phyloP scores from a whole-genome alignment of 106 monocot species.

The Iris macrosiphon region DNA sequence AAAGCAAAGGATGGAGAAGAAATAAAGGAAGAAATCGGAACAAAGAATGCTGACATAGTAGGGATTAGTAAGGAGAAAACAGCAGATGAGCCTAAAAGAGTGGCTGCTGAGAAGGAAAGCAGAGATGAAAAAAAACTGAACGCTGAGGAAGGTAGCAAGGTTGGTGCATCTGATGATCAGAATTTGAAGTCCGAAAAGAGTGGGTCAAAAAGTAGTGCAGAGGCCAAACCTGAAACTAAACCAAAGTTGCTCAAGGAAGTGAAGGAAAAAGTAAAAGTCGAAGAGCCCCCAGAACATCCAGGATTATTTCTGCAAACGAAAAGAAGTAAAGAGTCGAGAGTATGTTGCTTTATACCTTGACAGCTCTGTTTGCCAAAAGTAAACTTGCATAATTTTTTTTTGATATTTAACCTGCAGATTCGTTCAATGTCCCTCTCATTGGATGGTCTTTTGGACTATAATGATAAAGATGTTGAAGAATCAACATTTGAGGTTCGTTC shows the following conservation, averaged over 20 bases:
- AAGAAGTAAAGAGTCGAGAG: constrained; percentile 56
- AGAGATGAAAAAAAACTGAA: constrained; percentile 27
- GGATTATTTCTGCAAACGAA: constrained; percentile 71
- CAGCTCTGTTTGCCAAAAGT: too few relatives aligned
- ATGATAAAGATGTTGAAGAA: constrained; percentile 87
- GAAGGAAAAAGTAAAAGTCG: constrained; percentile 43
- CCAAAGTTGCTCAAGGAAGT: constrained; percentile 35
- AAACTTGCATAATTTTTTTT: not conserved
- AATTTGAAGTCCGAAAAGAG: constrained; percentile 12
- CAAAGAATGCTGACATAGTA: not conserved
- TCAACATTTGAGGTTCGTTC: constrained; percentile 88
- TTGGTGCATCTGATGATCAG: constrained; percentile 5
- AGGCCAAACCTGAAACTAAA: constrained; percentile 32
- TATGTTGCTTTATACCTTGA: constrained; percentile 20
- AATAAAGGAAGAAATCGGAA: not conserved
- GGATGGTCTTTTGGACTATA: constrained; percentile 90
- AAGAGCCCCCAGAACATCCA: constrained; percentile 62
- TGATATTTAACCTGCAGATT: constrained; percentile 34
- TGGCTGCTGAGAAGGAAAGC: constrained; percentile 15
- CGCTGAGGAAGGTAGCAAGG: constrained; percentile 29
- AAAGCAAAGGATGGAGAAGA: constrained; percentile 13
- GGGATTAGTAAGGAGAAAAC: constrained; percentile 17
- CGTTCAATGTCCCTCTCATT: constrained; percentile 79
- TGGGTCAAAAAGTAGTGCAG: constrained; percentile 7
- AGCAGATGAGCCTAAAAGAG: constrained; percentile 13